phyloP scores from a whole-genome alignment of 2,329 filamentous ascomycete species.

The Colletotrichum tabaci region DNA sequence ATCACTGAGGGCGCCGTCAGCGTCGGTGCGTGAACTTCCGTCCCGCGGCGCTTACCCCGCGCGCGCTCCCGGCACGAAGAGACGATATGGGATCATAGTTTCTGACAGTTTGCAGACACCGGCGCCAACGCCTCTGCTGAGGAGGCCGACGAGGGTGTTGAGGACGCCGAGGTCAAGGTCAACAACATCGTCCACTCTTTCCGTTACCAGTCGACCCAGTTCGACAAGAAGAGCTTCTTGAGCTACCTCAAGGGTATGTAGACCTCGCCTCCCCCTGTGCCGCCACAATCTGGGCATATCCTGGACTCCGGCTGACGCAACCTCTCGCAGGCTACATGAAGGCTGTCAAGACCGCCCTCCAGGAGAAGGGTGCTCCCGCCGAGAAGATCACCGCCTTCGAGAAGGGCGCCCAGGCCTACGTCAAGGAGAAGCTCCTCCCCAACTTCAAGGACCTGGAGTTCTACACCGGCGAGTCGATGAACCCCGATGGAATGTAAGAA shows the following conservation, averaged over 20 bases:
- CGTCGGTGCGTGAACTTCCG: conserved; percentile 72
- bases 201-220: conserved; percentile 83
- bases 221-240: conserved; percentile 92
- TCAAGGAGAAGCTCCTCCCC: conserved; percentile 84
- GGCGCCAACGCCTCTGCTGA: conserved; percentile 98
- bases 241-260: conserved; percentile 85
- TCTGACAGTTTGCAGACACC: conserved; percentile 70
- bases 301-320: neutral
- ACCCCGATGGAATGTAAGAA: conserved; percentile 92
- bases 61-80: neutral
- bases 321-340: conserved; percentile 85
- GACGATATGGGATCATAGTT: neutral
- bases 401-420: conserved; percentile 78
- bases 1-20: conserved; percentile 83
- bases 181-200: conserved; percentile 96
- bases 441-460: conserved; percentile 99
- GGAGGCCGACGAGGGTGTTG: conserved; percentile 82
- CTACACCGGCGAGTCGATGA: conserved; percentile 92
- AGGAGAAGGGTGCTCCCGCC: conserved; percentile 72
- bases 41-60: conserved; percentile 24
- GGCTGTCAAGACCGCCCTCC: conserved; percentile 80
- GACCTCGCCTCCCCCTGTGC: neutral
- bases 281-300: neutral
- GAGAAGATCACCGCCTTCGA: conserved; percentile 85
- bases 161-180: conserved; percentile 80